Base-by-base conservation (phyloP, 106 monocot species). In the Posidonia australis region DNA sequence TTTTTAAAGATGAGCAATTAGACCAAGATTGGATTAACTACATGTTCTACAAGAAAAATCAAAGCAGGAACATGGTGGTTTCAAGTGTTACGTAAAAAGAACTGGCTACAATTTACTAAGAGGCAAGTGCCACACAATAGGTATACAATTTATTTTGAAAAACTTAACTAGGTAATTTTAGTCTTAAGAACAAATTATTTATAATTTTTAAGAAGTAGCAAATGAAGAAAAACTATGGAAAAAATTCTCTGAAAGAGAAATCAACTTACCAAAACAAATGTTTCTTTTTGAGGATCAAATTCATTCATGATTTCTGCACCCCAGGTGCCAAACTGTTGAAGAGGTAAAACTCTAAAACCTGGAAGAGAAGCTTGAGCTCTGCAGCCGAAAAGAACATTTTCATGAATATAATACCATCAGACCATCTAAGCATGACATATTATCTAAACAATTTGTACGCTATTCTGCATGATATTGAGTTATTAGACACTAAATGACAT, bases 291-390 rank as follows among this genome's bases (percentile, higher is more conserved):
- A 60, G 87, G 96, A 80, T 98, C 81, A 73, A 98, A 87, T 60
- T 87, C 82, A 54, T 87, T 77, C 16, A 78, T 72, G 68, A 98
- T 87, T 51, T 85, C 78, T 18, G 96, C 56, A 28, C 87, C 87
- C 96, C 90, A 98, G 17, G 80, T 81, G 55, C 96, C 96, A 72
- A 98, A 98, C 56, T 90, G 96, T 14, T 74, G 78, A 5, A 98
- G 82, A 59, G 90, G 90, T 48, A 96, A 79, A 41, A 87, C 80
- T 70, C 87, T 90, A 69, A 96, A 96, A 41, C 90, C 96, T 13
- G 84, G 84, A 54, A 98, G 64, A 21, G 87, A 98, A 66, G 96
- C 90, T 79, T 66, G 78, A 70, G 68, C 71, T 67, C 96, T 98
- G 65, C 36, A 65, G 64, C 52, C 60, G 36, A 42, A 64, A 32